A percentile compares a stretch with the other conserved stretches of the same genome.
These are phyloP conservation scores for Coemansia biformis DNA, from an alignment of 192 early-diverging fungal genomes.

Conservation along the genomic window DNA sequence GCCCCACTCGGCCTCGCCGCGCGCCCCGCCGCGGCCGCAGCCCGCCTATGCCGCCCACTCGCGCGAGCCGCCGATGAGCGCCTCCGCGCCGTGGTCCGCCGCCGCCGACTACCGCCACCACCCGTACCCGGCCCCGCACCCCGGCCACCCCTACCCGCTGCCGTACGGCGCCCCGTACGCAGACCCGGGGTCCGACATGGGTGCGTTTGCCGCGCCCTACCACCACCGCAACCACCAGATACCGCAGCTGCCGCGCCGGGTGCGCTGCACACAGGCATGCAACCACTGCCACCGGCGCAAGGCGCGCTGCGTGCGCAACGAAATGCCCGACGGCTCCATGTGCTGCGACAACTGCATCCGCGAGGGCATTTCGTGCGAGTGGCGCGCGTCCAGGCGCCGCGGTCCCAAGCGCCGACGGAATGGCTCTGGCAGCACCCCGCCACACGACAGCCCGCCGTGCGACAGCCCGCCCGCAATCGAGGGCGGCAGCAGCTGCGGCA, in stretches of 20 bases:
- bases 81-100: neutral
- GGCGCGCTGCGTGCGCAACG: constrained; percentile 34
- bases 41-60: neutral
- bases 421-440: too few species aligned
- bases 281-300: constrained; percentile 40
- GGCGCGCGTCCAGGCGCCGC: constrained; percentile 28
- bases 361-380: constrained; percentile 23
- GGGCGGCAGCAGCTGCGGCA: too few species aligned
- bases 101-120: constrained; percentile 12
- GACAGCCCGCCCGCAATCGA: too few species aligned
- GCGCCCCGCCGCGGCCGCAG: neutral
- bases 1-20: too few species aligned
- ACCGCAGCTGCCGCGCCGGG: constrained; percentile 14
- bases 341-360: constrained; percentile 36
- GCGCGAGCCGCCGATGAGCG: neutral
- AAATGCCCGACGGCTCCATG: constrained; percentile 22
- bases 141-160: neutral
- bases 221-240: neutral
- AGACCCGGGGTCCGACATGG: neutral
- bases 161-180: neutral
- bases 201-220: neutral
- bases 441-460: too few species aligned
- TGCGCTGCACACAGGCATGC: constrained; percentile 33
- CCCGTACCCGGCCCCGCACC: constrained; percentile 8
- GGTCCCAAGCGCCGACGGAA: constrained; percentile 21